Evolutionary conservation across 2,329 filamentous ascomycete species (phyloP), one percentile per base, ranked within the genome.

Genomic region (Lachnellula willkommii): DNA sequence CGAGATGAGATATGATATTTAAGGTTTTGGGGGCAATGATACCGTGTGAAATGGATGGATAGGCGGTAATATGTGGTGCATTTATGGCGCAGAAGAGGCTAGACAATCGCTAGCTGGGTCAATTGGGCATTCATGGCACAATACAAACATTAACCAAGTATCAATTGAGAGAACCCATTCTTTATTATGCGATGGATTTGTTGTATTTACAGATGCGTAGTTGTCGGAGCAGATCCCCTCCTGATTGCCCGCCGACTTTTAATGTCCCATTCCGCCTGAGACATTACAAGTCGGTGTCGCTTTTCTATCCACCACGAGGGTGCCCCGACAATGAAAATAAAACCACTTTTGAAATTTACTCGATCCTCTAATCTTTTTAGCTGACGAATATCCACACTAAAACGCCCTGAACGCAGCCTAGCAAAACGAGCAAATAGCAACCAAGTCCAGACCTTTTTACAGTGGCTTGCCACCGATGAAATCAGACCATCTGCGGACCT

Each of bases 401-500:
- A 49, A 54, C 52, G 46, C 52, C 35, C 49, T 12, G 12, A 36
- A 28, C 9, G 47, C n/a, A 28, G 8, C 28, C n/a, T 35, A 37
- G 40, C 35, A 2, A 28, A 15, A 51, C n/a, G 11, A 51, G 20
- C 3, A n/a, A 47, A n/a, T 32, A 35, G 47, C 47, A 49, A 11
- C 17, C 24, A 47, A 32, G 28, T 15, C 20, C 45, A 28, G 4
- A 28, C 15, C 17, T 53, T 32, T 60, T 57, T 84, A 90, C 77
- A 90, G 75, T 52, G 86, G 87, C 81, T 90, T 90, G 68, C 87
- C 87, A 63, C 91, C 91, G 68, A 96, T 88, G 73, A 97, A 99
- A 68, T 97, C 87, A 63, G 90, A 95, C 94, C 94, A 99, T 69
- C 87, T 86, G 72, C 88, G 86, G 68, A 97, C 94, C 76, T 99